Conservation (phyloP, 1,284 basidiomycete genomes). For the Trametes polyzona region DNA sequence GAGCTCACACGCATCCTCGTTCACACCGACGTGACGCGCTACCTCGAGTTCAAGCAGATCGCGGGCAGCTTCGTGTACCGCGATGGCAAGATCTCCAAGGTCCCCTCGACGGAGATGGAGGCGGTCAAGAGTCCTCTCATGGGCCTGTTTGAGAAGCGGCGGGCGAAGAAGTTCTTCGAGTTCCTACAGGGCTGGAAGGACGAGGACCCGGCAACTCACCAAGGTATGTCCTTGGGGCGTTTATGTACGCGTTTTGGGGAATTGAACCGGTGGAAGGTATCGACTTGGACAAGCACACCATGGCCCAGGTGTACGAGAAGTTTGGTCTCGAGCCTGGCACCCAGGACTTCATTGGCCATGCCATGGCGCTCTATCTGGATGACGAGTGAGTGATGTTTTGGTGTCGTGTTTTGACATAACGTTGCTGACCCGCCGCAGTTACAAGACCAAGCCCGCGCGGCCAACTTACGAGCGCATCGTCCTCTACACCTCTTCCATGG, state of each 20-base stretch:
- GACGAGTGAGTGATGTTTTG: conserved; percentile 75
- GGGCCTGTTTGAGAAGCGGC: conserved; percentile 98
- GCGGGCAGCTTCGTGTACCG: conserved; percentile 98
- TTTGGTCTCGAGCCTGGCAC: conserved; percentile 98
- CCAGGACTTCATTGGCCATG: conserved; percentile 99
- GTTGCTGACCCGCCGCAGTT: conserved; percentile 52
- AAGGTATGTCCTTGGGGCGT: conserved; percentile 63
- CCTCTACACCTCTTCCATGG: conserved; percentile 98
- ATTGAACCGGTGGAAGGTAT: conserved; percentile 56
- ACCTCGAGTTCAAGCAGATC: conserved; percentile 99
- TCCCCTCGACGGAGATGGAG: conserved; percentile 97
- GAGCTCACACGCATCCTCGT: conserved; percentile 98
- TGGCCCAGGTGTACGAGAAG: conserved; percentile 95
- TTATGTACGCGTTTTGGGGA: not conserved
- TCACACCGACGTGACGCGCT: conserved; percentile 98
- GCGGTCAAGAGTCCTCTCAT: conserved; percentile 94
- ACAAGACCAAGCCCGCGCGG: conserved; percentile 91
- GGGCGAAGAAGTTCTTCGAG: conserved; percentile 99
- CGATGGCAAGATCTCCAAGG: conserved; percentile 97
- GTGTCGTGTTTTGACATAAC: too few relatives aligned
- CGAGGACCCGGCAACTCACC: conserved; percentile 92
- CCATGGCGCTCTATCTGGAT: conserved; percentile 98
- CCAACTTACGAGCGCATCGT: conserved; percentile 94
- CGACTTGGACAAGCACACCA: conserved; percentile 84
- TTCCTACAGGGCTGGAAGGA: conserved; percentile 97